Evolutionary conservation across 768 basidiomycete species (phyloP).

Genomic region (Panellus pusillus): DNA sequence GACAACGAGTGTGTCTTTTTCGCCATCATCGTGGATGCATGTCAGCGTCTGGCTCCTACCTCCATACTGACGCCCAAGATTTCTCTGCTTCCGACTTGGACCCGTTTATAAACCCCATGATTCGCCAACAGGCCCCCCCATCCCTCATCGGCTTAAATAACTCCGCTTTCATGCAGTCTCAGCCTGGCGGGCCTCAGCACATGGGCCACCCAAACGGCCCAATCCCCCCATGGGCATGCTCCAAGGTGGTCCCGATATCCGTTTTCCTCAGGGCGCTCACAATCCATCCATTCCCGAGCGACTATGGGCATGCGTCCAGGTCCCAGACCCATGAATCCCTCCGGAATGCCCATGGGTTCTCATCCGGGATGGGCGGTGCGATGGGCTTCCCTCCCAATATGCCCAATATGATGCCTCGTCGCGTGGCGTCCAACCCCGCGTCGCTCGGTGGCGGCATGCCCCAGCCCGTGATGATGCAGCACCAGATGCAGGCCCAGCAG

Average conservation of each 20-base stretch:
- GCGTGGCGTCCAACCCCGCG: conserved; percentile 14
- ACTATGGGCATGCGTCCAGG: conserved; percentile 13
- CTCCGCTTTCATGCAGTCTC: conserved; percentile 27
- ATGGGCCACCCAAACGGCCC: conserved; percentile 26
- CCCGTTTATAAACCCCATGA: conserved; percentile 18
- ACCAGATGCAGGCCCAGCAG: conserved; percentile 31
- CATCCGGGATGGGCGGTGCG: conserved; percentile 21
- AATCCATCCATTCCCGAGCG: conserved; percentile 3
- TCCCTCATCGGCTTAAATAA: conserved; percentile 22
- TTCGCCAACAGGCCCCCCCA: conserved; percentile 11
- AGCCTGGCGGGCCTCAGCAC: conserved; percentile 35
- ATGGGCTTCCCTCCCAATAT: conserved; percentile 34
- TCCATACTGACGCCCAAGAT: conserved; percentile 14
- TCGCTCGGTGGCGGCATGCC: conserved; percentile 1
- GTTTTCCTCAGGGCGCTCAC: conserved; percentile 12
- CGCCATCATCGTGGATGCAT: conserved; percentile 9
- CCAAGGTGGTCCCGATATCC: conserved; percentile 20
- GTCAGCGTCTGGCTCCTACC: conserved; percentile 19
- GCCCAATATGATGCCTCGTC: conserved; percentile 26
- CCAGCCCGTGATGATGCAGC: conserved; percentile 22
- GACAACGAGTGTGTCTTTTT: background rate
- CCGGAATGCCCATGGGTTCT: conserved; percentile 12
- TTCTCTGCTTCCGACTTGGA: conserved; percentile 15
- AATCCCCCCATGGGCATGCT: conserved; percentile 31
- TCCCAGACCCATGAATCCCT: conserved; percentile 12